Evolutionary conservation across 768 basidiomycete genomes (phyloP).

Genomic region (Xanthoconium stramineum): DNA sequence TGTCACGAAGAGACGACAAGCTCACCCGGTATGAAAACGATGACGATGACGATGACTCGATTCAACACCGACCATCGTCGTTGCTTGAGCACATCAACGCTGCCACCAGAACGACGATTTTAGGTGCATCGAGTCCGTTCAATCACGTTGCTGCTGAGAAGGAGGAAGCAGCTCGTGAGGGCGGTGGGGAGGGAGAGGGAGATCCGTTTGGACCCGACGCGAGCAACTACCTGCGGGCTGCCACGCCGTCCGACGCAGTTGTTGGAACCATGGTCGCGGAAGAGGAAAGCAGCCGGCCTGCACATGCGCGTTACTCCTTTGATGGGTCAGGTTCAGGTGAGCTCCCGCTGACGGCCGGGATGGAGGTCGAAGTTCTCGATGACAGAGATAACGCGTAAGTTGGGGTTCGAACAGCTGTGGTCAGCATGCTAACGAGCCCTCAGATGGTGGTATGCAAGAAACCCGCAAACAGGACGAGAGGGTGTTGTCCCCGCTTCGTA

Average conservation of each 20-base stretch:
- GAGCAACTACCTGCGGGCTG: constrained; percentile 74
- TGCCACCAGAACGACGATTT: constrained; percentile 79
- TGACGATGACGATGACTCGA: constrained; percentile 72
- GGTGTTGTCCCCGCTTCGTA: constrained; percentile 92
- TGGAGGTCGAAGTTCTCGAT: constrained; percentile 73
- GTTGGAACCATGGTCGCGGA: constrained; percentile 59
- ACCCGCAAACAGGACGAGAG: constrained; percentile 73
- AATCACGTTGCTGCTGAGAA: constrained; percentile 45
- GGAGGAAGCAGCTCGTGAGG: constrained; percentile 44
- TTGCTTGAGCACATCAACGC: constrained; percentile 89
- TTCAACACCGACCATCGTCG: constrained; percentile 80
- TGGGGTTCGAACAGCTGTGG: too few species aligned
- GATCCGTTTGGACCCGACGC: constrained; percentile 71
- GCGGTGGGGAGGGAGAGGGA: constrained; percentile 32
- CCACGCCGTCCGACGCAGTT: constrained; percentile 75
- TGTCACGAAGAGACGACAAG: constrained; percentile 77
- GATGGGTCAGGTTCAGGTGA: constrained; percentile 79
- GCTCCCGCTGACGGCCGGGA: constrained; percentile 62
- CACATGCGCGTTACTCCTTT: constrained; percentile 81
- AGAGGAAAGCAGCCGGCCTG: constrained; percentile 63
- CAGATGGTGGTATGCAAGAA: constrained; percentile 95
- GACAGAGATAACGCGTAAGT: constrained; percentile 78
- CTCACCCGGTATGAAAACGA: constrained; percentile 62
- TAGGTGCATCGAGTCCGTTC: constrained; percentile 49
- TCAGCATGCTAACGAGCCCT: constrained; percentile 10